Evolutionary conservation across 495 filamentous ascomycete species (phyloP).

Genomic region (Penicillium taxi): DNA sequence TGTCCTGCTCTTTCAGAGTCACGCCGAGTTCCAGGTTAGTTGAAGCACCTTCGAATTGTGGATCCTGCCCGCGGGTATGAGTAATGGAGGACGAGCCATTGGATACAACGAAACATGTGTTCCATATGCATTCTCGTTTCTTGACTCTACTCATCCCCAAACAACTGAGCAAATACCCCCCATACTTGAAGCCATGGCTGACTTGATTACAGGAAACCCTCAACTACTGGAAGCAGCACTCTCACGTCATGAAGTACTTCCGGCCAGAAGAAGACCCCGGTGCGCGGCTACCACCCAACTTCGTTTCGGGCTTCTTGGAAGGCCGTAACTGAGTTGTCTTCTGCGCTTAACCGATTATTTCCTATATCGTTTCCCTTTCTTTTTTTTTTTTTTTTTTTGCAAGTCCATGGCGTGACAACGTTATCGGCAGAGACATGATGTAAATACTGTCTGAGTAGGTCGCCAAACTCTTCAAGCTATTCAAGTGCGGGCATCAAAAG

Average conservation of each 20-base stretch:
- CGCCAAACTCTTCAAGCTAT: no score
- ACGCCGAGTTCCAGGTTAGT: conserved; percentile 78
- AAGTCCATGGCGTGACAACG: conserved; percentile 17
- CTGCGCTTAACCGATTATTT: conserved; percentile 11
- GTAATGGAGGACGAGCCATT: not conserved
- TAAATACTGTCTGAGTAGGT: conserved; percentile 38
- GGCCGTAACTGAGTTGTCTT: conserved; percentile 36
- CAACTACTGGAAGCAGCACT: conserved; percentile 98
- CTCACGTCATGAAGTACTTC: conserved; percentile 97
- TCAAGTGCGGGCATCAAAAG: no score
- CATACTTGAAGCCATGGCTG: not conserved
- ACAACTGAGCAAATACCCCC: no score
- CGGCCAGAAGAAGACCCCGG: conserved; percentile 76
- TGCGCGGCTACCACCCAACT: conserved; percentile 70
- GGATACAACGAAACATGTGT: not conserved
- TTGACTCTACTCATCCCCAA: not conserved
- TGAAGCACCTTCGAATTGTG: not conserved
- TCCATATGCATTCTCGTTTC: not conserved
- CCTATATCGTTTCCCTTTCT: conserved; percentile 13
- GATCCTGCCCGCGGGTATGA: not conserved
- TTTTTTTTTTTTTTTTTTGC: conserved; percentile 20
- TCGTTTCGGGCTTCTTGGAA: conserved; percentile 91
- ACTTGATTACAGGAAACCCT: conserved; percentile 69
- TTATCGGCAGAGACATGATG: conserved; percentile 32
- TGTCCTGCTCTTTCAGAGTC: conserved; percentile 76